These are phyloP conservation scores for Camptophora hylomeconis DNA, from an alignment of 2,329 filamentous ascomycete genomes.

Conservation along the genomic window DNA sequence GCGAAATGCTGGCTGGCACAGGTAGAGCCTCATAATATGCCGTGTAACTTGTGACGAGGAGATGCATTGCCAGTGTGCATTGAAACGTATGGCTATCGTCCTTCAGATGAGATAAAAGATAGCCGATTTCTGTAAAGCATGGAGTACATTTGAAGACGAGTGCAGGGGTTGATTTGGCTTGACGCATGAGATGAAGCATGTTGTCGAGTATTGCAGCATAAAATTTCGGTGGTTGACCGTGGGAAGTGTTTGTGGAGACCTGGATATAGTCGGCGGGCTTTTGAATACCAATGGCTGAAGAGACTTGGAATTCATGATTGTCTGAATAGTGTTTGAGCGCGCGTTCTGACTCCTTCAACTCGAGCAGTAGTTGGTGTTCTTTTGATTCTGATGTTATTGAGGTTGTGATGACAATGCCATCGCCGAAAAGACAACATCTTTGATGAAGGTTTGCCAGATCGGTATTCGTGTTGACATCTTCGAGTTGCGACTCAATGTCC, in stretches of 20 bases:
- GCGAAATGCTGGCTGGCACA: slow-evolving; percentile 6
- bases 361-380: too few species aligned
- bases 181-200: slow-evolving; percentile 15
- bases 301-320: too few species aligned
- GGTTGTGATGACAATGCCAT: too few species aligned
- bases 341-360: too few species aligned
- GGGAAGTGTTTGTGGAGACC: not conserved
- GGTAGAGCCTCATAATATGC: slow-evolving; percentile 10
- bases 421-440: slow-evolving; percentile 7
- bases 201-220: slow-evolving; percentile 13
- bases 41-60: slow-evolving; percentile 15
- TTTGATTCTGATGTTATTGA: too few species aligned
- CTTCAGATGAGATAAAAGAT: slow-evolving; percentile 10
- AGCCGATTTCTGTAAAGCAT: slow-evolving; percentile 13
- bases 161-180: too few species aligned
- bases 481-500: slow-evolving; percentile 9
- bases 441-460: slow-evolving; percentile 7
- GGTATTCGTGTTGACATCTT: slow-evolving; percentile 12
- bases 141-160: too few species aligned
- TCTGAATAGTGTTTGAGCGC: too few species aligned
- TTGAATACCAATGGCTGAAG: slow-evolving; percentile 9
- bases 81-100: slow-evolving; percentile 10
- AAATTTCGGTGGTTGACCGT: slow-evolving; percentile 3
- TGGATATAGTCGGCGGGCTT: slow-evolving; percentile 11
- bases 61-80: slow-evolving; percentile 13